Evolutionary conservation across 441 rosid genomes (phyloP), one percentile per base, ranked within the genome.

Genomic region (Cnidoscolus chayamansa): DNA sequence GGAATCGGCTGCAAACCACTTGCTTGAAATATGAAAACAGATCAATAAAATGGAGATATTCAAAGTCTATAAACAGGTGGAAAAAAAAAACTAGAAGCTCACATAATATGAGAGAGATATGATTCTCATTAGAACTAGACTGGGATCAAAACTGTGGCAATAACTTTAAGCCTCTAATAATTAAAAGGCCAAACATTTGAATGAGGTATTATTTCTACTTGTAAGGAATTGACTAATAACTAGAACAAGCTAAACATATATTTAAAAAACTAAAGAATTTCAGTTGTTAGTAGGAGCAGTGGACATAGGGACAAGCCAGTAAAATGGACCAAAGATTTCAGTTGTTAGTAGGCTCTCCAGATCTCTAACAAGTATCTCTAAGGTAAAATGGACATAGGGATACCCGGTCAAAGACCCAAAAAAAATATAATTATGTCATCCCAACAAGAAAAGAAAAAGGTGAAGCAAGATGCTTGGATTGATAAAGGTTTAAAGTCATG

Each of bases 21-120:
- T 32, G 53, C 65, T 56, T 61, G 61, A 60, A 45, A 11, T 56
- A 9, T 57, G 59, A 49, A 66, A 61, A 53, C 10, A 30, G 16
- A 49, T 9, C 16, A 70, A 56, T 20, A 63, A 2, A 57, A 25
- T 25, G 68, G 31, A 32, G 47, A 63, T 55, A 63, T 20, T 8
- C 49, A 30, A 51, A 43, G 19, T 56, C 53, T 15, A 45, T 58
- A 12, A 25, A 11, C 53, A 47, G 48, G 6, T 10, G 3, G 25
- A 25, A 35, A 60, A 55, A 55, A 51, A 31, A 47, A 13, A 55
- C 49, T 13, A 16, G 31, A 37, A 51, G 47, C 51, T 60, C 67
- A 13, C 7, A 45, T 31, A 49, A 48, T 61, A 43, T 13, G 25
- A 58, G 65, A 58, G 25, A 37, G 13, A 59, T 13, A 19, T 12